A percentile compares a stretch with the other conserved stretches of the same genome.
These are phyloP conservation scores for Tetradesmus obliquus DNA, from an alignment of 139 green algal species.

Conservation along the genomic window DNA sequence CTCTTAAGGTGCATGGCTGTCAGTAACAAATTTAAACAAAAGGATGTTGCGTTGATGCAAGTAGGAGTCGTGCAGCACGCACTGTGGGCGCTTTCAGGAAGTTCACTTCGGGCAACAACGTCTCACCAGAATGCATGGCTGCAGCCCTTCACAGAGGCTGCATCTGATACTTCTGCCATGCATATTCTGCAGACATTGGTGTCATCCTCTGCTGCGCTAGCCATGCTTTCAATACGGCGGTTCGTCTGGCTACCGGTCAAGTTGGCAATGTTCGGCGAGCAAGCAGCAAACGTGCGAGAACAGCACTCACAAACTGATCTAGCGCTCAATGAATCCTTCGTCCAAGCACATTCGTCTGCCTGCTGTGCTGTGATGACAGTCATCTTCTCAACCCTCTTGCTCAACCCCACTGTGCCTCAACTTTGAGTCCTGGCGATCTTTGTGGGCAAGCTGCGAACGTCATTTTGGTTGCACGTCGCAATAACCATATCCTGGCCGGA, in stretches of 20 bases:
- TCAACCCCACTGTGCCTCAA: too few relatives aligned
- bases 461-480: too few relatives aligned
- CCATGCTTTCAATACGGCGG: background rate
- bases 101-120: background rate
- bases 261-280: background rate
- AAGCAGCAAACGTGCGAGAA: background rate
- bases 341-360: too few relatives aligned
- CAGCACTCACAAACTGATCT: too few relatives aligned
- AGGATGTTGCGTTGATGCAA: background rate
- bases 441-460: too few relatives aligned
- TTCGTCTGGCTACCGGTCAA: background rate
- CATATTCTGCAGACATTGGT: slow-evolving; percentile 7
- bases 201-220: background rate
- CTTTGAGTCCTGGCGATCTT: too few relatives aligned
- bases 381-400: background rate
- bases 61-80: background rate
- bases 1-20: background rate
- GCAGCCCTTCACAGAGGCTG: slow-evolving; percentile 18
- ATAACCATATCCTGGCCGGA: too few relatives aligned
- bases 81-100: background rate
- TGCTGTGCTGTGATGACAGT: background rate
- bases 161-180: slow-evolving; percentile 8
- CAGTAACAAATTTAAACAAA: background rate
- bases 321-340: too few relatives aligned
- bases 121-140: slow-evolving; percentile 35